These are phyloP conservation scores for Sarcodon aspratus DNA, from an alignment of 768 basidiomycete species.

Conservation along the genomic window DNA sequence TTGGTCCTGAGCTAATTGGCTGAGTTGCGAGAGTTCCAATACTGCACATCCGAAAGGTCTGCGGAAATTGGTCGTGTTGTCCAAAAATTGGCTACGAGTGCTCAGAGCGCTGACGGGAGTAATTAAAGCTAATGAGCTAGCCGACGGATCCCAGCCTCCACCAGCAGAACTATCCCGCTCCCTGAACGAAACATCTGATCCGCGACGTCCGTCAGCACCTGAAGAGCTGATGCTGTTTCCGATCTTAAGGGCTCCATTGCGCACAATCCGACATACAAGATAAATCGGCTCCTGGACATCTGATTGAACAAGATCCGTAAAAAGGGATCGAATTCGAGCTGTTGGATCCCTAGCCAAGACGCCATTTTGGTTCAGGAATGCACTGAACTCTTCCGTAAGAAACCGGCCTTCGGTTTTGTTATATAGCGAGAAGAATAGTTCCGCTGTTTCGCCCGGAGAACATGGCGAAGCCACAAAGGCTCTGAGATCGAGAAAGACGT, in stretches of 20 bases:
- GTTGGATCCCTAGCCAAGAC: conserved; percentile 72
- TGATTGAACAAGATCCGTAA: conserved; percentile 76
- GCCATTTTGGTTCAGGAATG: conserved; percentile 85
- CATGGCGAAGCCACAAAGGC: conserved; percentile 90
- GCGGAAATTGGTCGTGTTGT: conserved; percentile 37
- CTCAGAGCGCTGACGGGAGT: conserved; percentile 11
- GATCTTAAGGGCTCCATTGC: conserved; percentile 80
- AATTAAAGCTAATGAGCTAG: not conserved
- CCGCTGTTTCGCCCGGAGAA: conserved; percentile 83
- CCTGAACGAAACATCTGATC: conserved; percentile 39
- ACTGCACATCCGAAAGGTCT: conserved; percentile 96
- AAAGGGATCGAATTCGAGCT: conserved; percentile 72
- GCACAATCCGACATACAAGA: conserved; percentile 83
- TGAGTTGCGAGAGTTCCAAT: conserved; percentile 70
- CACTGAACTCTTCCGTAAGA: conserved; percentile 89
- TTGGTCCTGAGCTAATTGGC: conserved; percentile 54
- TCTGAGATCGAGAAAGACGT: conserved; percentile 82
- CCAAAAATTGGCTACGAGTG: conserved; percentile 10
- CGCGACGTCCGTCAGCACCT: conserved; percentile 34
- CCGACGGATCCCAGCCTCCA: conserved; percentile 4
- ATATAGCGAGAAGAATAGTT: conserved; percentile 90
- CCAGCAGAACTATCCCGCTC: conserved; percentile 8
- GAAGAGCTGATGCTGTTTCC: conserved; percentile 39
- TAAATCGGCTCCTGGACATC: conserved; percentile 83
- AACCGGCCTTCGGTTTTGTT: conserved; percentile 76